These are phyloP conservation scores for Lasiosphaeria ovina DNA, from an alignment of 495 filamentous ascomycete species.

Conservation along the genomic window DNA sequence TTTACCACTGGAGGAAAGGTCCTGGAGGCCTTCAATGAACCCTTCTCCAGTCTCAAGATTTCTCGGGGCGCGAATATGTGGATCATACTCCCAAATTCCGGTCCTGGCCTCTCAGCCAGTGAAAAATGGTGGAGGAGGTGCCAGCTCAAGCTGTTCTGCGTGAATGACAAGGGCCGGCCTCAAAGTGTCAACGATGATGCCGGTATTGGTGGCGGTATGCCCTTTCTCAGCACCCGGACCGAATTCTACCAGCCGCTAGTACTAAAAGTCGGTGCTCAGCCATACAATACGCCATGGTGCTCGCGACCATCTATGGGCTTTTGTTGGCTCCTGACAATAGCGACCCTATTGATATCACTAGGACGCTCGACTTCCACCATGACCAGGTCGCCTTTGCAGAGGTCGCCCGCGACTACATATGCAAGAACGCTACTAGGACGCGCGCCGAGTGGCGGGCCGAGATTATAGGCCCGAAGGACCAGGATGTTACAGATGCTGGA, in stretches of 20 bases:
- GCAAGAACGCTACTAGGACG: background rate
- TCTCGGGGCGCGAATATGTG: too few species aligned
- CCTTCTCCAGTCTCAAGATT: background rate
- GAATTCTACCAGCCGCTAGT: too few species aligned
- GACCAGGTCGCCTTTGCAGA: slow-evolving; percentile 3
- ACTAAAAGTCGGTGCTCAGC: too few species aligned
- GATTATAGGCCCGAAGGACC: background rate
- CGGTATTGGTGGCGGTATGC: too few species aligned
- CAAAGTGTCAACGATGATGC: too few species aligned
- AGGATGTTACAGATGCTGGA: too few species aligned
- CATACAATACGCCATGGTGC: background rate
- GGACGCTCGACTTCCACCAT: slow-evolving; percentile 3
- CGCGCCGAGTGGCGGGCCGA: background rate
- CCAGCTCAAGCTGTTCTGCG: background rate
- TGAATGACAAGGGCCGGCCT: too few species aligned
- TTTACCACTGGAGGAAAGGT: too few species aligned
- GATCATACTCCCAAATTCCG: too few species aligned
- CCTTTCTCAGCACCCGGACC: too few species aligned
- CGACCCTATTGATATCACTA: background rate
- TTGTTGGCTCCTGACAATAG: background rate
- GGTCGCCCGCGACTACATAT: background rate
- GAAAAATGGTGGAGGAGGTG: too few species aligned
- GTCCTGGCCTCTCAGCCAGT: too few species aligned
- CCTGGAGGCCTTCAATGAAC: background rate
- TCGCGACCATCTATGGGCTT: slow-evolving; percentile 1